A percentile compares a stretch with the other conserved stretches of the same genome.
phyloP scores from a whole-genome alignment of 176 grass and related monocot species.

The Guadua angustifolia region DNA sequence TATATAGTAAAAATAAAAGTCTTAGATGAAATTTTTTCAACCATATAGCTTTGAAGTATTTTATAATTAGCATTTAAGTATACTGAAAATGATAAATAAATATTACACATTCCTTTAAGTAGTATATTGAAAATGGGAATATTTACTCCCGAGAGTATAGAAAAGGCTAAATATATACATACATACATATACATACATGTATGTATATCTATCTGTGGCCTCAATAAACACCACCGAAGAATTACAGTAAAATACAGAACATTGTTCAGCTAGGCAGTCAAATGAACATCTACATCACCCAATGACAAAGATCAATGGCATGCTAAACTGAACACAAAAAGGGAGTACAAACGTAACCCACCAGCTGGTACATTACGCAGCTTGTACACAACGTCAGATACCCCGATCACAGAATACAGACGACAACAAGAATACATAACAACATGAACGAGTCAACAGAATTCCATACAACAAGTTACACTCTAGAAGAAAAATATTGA shows the following conservation, averaged over 20 bases:
- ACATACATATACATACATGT: no score
- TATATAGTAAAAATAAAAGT: no score
- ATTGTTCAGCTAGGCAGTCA: neutral
- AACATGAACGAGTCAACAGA: conserved; percentile 37
- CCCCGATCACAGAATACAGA: neutral
- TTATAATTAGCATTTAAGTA: no score
- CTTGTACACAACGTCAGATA: neutral
- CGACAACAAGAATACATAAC: neutral
- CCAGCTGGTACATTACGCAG: conserved; percentile 13
- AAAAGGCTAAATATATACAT: no score
- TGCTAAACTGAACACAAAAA: neutral
- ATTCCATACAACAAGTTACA: conserved; percentile 25
- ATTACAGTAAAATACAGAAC: neutral
- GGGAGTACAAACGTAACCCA: neutral
- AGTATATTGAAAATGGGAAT: no score
- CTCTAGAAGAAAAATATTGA: conserved; percentile 1
- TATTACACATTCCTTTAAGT: no score
- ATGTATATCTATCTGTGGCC: no score
- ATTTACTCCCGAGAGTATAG: no score
- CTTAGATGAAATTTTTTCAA: no score
- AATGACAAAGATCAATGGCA: neutral
- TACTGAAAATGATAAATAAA: no score
- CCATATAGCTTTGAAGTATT: no score
- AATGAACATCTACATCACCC: neutral
- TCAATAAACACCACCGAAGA: no score